Evolutionary conservation across 495 filamentous ascomycete species (phyloP), one percentile per base, ranked within the genome.

Genomic region (Cercophora sp.): DNA sequence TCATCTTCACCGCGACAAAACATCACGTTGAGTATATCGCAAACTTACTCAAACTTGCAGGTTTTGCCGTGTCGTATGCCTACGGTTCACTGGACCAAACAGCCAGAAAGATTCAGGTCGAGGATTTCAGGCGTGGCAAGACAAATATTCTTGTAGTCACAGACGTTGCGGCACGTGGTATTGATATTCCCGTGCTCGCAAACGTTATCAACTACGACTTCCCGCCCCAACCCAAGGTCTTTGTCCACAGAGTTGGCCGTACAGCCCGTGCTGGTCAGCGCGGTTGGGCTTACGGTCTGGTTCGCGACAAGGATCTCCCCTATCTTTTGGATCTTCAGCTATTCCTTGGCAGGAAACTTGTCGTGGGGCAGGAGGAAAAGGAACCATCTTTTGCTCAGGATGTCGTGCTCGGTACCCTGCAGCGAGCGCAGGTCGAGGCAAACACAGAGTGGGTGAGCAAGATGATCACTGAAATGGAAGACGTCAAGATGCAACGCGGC

Each of bases 121-220:
- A 90, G 56, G 84, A 88, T 39, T 98, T 98, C 67, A 75, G 93
- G 45, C 78, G 74, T 8, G 93, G 94, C 18, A 73, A 85, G 43
- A 86, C 93, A 0, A 88, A 93, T 58, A 91, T 98, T 39, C 70
- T 98, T 1, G 89, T 98, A n/a, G 91, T 96, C 26, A 99, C 93
- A 4, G 93, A 99, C 67, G 91, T 99, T 26, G 93, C 94, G 10
- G 93, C 93, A 9, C 79, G 93, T 74, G 93, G 93, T 78, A 94
- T 99, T 54, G 93, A 99, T 84, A 96, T 97, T 55, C 93, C 93
- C 0, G 76, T 95, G 26, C 82, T 99, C 9, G 91, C 89, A 34
- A 96, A 99, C 63, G 93, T 97, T 45, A 93, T 99, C 72, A 97
- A 99, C 74, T 99, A 94, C 74, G 90, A 97, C 56, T 97, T 99